Base-by-base conservation (phyloP, 2,329 filamentous ascomycete species). In the Xylogone sp. region DNA sequence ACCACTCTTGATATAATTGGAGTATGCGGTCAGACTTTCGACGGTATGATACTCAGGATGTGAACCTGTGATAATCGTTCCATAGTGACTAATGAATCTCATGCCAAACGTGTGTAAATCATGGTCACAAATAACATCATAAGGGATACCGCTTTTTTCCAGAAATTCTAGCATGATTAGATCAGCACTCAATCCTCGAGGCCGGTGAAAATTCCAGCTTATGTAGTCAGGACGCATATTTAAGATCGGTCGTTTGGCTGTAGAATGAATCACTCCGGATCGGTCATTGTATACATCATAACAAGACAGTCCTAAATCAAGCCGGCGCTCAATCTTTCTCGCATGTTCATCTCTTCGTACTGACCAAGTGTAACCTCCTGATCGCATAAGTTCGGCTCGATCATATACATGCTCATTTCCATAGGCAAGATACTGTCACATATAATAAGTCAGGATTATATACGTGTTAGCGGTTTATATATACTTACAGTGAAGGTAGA, bases 201-300 rank as follows among this genome's bases (percentile, higher is more conserved):
- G 69, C 6, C 69, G 59, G n/a, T 61, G 48, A 34, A 69, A 61
- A 1, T 54, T 66, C 69, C 68, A 71, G 53, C 65, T 62, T 24
- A 67, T 48, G 21, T 69, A 71, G 43, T 58, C 67, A 0, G 69
- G 69, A 8, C 69, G 60, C 22, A 70, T 45, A 43, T 72, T 71
- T 21, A 71, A 56, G 19, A 72, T 65, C 0, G 68, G 68, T 19
- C 69, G 59, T 45, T 65, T 65, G 1, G 63, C 51, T 6, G 63
- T 61, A 7, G 65, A 68, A 51, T 56, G 67, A n/a, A 63, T 59
- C 9, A 58, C 59, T 12, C 66, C 65, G 1, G 68, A 70, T 18
- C 65, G 65, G 49, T 72, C 69, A 18, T 56, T 63, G 50, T 72
- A 69, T n/a, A 62, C 54, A 46, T 72, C 70, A 52, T 72, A 72